Evolutionary conservation across 352 stramenopile species (phyloP).

Genomic region (Globisporangium emineosum): DNA sequence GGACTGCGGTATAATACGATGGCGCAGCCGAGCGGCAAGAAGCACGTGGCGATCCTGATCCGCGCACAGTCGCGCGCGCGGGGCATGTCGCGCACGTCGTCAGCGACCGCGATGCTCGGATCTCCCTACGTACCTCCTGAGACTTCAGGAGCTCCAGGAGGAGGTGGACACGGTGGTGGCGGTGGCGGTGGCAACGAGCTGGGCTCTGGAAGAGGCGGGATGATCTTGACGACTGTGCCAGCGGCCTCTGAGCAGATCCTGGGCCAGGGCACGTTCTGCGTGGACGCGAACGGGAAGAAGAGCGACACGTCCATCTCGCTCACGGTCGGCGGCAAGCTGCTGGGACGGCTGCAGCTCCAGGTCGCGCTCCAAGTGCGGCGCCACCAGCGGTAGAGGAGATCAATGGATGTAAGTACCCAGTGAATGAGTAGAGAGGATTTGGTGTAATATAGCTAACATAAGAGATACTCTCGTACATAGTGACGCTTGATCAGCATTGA

Average conservation of each 20-base stretch:
- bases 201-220: neutral
- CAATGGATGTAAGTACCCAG: too few species aligned
- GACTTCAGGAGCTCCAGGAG: neutral
- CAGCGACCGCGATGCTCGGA: constrained; percentile 17
- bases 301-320: constrained; percentile 53
- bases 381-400: neutral
- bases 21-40: constrained; percentile 38
- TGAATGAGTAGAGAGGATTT: too few species aligned
- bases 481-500: neutral
- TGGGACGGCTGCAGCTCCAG: constrained; percentile 54
- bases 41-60: constrained; percentile 63
- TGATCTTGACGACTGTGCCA: constrained; percentile 6
- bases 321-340: constrained; percentile 57
- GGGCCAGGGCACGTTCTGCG: constrained; percentile 66
- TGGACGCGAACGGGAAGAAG: constrained; percentile 45
- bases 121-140: constrained; percentile 7
- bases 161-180: neutral
- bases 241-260: constrained; percentile 40
- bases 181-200: neutral
- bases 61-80: constrained; percentile 31
- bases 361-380: constrained; percentile 46
- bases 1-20: constrained; percentile 65
- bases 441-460: neutral
- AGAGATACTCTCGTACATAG: neutral
- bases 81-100: constrained; percentile 22